Conservation (phyloP, 2,329 filamentous ascomycete genomes). For the Lasiodiplodia sp. region DNA sequence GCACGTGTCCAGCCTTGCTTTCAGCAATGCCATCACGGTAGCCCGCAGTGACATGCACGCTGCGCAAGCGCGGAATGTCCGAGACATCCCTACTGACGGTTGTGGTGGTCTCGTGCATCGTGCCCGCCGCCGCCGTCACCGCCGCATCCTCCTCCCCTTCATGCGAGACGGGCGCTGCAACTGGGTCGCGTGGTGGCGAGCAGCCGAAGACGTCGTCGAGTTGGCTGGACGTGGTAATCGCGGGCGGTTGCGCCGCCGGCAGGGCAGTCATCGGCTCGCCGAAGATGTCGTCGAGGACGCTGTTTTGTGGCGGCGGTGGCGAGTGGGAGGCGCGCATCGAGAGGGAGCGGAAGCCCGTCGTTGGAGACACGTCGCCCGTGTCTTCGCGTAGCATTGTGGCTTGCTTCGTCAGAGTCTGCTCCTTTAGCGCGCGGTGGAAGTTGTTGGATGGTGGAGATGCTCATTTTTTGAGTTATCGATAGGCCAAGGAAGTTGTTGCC, state of each 20-base stretch:
- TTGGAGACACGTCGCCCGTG: constrained; percentile 20
- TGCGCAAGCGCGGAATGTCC: constrained; percentile 78
- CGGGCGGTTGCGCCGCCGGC: constrained; percentile 26
- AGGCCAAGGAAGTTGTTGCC: background rate
- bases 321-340: constrained; percentile 8
- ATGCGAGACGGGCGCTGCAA: background rate
- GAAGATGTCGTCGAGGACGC: constrained; percentile 29
- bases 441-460: background rate
- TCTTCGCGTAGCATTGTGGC: constrained; percentile 27
- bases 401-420: background rate
- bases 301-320: constrained; percentile 11
- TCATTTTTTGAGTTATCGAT: background rate
- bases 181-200: constrained; percentile 30
- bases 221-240: constrained; percentile 35
- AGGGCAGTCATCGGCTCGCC: constrained; percentile 18
- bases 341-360: constrained; percentile 19
- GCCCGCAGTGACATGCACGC: constrained; percentile 81
- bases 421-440: background rate
- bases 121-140: too few relatives aligned
- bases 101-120: background rate
- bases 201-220: constrained; percentile 59
- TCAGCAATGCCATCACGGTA: constrained; percentile 86
- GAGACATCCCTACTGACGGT: constrained; percentile 58
- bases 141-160: background rate
- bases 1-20: constrained; percentile 78